These are phyloP conservation scores for Triadica sebifera DNA, from an alignment of 345 rosid species.

Conservation along the genomic window DNA sequence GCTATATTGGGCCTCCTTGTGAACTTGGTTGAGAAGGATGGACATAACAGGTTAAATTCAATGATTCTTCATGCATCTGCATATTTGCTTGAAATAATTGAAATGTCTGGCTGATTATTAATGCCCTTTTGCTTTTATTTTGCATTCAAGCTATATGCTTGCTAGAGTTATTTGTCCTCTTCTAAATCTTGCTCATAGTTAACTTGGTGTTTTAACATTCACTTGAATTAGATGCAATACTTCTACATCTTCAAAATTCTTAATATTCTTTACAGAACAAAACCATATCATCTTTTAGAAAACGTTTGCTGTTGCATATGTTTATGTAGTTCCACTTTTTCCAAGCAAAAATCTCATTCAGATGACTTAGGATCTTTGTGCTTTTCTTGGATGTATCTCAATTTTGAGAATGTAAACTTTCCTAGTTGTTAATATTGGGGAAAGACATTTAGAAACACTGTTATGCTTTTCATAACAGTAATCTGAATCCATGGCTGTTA, in stretches of 20 bases:
- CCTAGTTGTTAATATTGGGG: neutral
- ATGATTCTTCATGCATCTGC: slow-evolving; percentile 2
- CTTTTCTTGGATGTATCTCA: neutral
- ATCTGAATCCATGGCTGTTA: too few relatives aligned
- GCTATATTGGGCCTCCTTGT: slow-evolving; percentile 90
- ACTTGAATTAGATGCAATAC: neutral
- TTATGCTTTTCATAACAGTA: neutral
- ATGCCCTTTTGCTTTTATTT: neutral
- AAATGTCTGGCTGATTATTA: neutral
- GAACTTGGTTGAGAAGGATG: slow-evolving; percentile 94
- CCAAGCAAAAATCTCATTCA: neutral
- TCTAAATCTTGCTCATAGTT: neutral
- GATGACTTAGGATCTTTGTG: neutral
- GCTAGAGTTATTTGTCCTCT: neutral
- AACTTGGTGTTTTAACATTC: neutral
- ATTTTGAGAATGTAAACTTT: neutral
- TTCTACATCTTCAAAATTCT: neutral
- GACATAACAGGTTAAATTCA: slow-evolving; percentile 67
- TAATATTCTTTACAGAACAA: neutral
- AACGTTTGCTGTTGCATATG: neutral
- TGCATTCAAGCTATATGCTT: too few relatives aligned
- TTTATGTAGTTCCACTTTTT: neutral
- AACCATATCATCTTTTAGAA: neutral
- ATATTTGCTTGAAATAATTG: slow-evolving; percentile 17
- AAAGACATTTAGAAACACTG: neutral